Percentiles rank a stretch among this genome's conserved stretches.
Evolutionary conservation across 73 alveolate species (phyloP).

Genomic region (Halteria grandinella): DNA sequence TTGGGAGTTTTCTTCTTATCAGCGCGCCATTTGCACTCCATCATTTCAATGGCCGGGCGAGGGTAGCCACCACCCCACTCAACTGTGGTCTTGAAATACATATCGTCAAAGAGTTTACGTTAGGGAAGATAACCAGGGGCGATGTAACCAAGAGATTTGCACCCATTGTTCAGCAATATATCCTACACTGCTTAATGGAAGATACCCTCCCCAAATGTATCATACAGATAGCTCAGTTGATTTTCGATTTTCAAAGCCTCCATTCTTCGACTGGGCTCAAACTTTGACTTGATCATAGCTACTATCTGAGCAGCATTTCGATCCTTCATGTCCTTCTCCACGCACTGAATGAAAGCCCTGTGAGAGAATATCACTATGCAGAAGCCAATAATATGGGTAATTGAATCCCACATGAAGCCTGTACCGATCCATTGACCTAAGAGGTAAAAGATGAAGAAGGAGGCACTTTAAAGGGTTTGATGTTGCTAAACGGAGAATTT

Average conservation of each 20-base stretch:
- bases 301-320: neutral
- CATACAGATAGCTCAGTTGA: neutral
- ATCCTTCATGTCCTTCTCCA: neutral
- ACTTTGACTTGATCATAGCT: neutral
- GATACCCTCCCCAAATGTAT: neutral
- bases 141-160: neutral
- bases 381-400: slow-evolving; percentile 13
- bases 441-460: neutral
- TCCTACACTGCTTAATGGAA: slow-evolving; percentile 17
- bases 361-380: slow-evolving; percentile 2
- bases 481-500: too few species aligned
- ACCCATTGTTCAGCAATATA: neutral
- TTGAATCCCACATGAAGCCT: neutral
- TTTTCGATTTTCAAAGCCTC: slow-evolving; percentile 20
- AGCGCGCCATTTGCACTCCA: neutral
- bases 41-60: slow-evolving; percentile 1
- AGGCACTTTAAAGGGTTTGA: too few species aligned
- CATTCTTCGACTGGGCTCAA: neutral
- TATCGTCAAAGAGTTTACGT: slow-evolving; percentile 10
- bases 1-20: neutral
- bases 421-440: neutral
- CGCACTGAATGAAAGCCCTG: neutral
- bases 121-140: slow-evolving; percentile 14
- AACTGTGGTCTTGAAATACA: slow-evolving; percentile 1
- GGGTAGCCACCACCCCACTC: slow-evolving; percentile 43